phyloP scores from a whole-genome alignment of 306 rosid species.

The Ormosia emarginata region DNA sequence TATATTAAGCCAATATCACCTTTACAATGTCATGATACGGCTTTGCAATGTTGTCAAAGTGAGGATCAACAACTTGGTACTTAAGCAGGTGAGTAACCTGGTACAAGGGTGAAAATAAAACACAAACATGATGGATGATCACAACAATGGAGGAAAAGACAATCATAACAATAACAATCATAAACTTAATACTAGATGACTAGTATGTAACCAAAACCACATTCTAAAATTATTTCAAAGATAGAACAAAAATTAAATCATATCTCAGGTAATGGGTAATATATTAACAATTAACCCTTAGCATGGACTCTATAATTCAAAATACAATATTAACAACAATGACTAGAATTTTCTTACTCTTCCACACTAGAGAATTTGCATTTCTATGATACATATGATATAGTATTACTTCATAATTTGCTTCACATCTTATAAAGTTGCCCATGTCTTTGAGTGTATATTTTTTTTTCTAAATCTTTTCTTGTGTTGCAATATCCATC shows the following conservation, averaged over 20 bases:
- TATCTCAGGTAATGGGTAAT: background rate
- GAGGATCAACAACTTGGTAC: constrained; percentile 92
- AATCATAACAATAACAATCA: background rate
- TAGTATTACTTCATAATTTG: background rate
- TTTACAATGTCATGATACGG: constrained; percentile 76
- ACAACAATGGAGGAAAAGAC: background rate
- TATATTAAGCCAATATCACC: constrained; percentile 34
- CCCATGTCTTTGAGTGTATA: background rate
- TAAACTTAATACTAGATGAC: too few relatives aligned
- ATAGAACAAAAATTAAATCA: background rate
- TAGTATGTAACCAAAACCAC: background rate
- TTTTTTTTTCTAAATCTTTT: background rate
- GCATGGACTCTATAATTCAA: background rate
- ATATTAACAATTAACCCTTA: background rate
- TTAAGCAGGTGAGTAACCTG: constrained; percentile 86
- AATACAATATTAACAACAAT: background rate
- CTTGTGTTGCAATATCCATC: background rate
- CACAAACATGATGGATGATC: background rate
- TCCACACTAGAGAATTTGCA: background rate
- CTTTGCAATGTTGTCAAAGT: constrained; percentile 78
- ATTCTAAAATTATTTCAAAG: background rate
- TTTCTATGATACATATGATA: background rate
- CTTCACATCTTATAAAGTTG: background rate
- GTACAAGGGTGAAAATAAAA: constrained; percentile 10
- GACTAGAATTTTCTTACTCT: background rate